These are phyloP conservation scores for Ramaria sp. DNA, from an alignment of 768 basidiomycete genomes.

Conservation along the genomic window DNA sequence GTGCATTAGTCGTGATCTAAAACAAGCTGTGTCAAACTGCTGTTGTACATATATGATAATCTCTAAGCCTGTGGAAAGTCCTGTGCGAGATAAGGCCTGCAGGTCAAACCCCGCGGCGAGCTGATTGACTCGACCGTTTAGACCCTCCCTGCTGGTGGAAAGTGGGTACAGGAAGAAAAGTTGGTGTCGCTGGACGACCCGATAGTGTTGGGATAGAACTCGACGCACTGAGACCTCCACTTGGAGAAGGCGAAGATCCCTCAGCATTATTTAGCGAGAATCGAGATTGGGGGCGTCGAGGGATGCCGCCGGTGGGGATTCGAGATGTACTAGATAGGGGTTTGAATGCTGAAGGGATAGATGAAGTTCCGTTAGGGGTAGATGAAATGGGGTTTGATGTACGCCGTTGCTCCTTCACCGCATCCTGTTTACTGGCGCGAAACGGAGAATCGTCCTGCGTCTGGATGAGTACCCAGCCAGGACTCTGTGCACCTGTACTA, in stretches of 20 bases:
- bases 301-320: conserved; percentile 36
- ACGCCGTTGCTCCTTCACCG: conserved; percentile 44
- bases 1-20: no score
- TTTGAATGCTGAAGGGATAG: conserved; percentile 36
- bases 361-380: conserved; percentile 38
- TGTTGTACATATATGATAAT: no score
- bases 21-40: no score
- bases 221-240: conserved; percentile 39
- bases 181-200: conserved; percentile 67
- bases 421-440: conserved; percentile 39
- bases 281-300: conserved; percentile 57
- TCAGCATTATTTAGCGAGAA: conserved; percentile 44
- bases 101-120: background rate
- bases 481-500: conserved; percentile 10
- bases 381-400: conserved; percentile 52
- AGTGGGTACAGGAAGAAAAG: conserved; percentile 63
- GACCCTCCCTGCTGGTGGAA: conserved; percentile 19
- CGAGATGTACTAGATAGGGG: conserved; percentile 28
- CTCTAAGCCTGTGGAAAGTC: no score
- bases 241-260: conserved; percentile 23
- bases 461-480: conserved; percentile 69
- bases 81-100: no score
- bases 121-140: background rate
- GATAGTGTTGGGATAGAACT: conserved; percentile 56
- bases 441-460: conserved; percentile 75